Percentiles rank a stretch among this genome's conserved stretches.
These are phyloP conservation scores for Furcasterigmium sp. DNA, from an alignment of 2,329 filamentous ascomycete genomes.

Conservation along the genomic window DNA sequence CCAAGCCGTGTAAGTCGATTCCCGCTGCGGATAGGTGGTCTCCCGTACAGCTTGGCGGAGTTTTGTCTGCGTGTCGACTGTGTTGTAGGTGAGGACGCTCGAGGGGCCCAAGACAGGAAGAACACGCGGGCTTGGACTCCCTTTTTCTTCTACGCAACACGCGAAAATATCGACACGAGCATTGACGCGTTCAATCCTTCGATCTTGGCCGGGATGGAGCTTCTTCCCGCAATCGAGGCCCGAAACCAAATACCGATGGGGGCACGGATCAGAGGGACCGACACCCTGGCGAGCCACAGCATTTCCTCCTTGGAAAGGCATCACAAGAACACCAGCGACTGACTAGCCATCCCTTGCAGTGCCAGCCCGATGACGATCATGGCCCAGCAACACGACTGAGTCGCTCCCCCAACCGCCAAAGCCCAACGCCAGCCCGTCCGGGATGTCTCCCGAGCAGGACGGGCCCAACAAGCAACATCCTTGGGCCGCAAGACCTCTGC, in stretches of 20 bases:
- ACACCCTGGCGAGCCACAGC: conserved; percentile 41
- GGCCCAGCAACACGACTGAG: background rate
- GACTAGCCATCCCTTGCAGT: background rate
- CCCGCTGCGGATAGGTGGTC: background rate
- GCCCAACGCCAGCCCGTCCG: too few relatives aligned
- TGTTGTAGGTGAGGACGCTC: background rate
- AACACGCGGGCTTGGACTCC: background rate
- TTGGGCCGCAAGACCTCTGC: conserved; percentile 2
- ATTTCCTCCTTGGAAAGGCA: conserved; percentile 65
- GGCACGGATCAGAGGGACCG: too few relatives aligned
- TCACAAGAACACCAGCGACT: conserved; percentile 35
- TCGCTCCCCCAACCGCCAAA: too few relatives aligned
- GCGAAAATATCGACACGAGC: background rate
- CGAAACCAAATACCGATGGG: background rate
- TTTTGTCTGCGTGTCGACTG: background rate
- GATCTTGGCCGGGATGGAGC: background rate
- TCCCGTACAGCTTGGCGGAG: background rate
- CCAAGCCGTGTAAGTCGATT: background rate
- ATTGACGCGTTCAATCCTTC: background rate
- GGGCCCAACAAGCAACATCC: conserved; percentile 1
- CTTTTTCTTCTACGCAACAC: background rate
- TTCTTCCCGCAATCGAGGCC: background rate
- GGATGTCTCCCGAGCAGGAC: background rate
- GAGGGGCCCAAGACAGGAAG: background rate
- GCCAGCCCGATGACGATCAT: background rate